Evolutionary conservation across 208 protist species (phyloP).

Genomic region (Vickermania spadyakhi): DNA sequence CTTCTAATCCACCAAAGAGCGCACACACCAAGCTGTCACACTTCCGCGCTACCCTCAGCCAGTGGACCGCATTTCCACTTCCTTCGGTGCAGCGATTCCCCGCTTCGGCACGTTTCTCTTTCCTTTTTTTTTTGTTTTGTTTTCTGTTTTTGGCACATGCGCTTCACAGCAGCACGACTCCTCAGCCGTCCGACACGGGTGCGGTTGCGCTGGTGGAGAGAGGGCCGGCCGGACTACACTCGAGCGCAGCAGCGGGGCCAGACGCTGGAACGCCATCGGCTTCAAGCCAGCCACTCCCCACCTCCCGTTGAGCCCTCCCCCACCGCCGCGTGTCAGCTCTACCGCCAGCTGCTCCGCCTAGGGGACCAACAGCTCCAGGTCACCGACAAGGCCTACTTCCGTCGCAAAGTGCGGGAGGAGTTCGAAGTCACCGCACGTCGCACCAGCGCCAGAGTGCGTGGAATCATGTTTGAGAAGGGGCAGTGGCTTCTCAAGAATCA

Average conservation of each 20-base stretch:
- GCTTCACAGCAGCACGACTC: no score
- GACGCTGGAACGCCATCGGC: constrained; percentile 48
- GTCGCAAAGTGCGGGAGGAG: constrained; percentile 65
- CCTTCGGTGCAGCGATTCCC: no score
- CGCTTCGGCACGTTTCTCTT: no score
- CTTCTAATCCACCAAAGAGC: no score
- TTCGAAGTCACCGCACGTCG: constrained; percentile 82
- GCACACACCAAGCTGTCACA: no score
- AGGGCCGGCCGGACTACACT: constrained; percentile 57
- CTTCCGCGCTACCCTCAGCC: no score
- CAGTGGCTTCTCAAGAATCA: constrained; percentile 71
- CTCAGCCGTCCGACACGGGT: no score
- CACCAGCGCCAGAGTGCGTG: constrained; percentile 77
- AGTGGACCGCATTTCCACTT: no score
- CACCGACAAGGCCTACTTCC: constrained; percentile 70
- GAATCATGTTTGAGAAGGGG: constrained; percentile 88
- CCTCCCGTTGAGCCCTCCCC: constrained; percentile 71
- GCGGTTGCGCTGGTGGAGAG: constrained; percentile 84
- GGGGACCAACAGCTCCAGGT: constrained; percentile 34
- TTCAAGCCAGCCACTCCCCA: constrained; percentile 28
- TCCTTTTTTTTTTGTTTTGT: no score
- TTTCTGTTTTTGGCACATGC: no score
- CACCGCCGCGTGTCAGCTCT: constrained; percentile 45
- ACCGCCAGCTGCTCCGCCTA: constrained; percentile 60
- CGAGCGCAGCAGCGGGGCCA: constrained; percentile 55